Conservation (phyloP, 75 land plant genomes). For the Pinus taeda region DNA sequence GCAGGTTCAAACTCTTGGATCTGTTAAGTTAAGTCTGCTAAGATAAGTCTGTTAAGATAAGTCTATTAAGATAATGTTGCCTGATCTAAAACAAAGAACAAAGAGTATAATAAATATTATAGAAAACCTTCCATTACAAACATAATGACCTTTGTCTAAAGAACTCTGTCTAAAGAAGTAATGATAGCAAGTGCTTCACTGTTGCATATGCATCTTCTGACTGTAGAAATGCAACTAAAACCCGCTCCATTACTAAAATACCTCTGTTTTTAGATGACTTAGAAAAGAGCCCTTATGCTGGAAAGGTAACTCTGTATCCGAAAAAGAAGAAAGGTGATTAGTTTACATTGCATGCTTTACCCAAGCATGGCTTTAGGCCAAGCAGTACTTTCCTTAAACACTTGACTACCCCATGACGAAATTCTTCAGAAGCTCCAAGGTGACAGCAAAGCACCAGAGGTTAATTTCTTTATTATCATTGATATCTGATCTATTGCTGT, state of each 20-base stretch:
- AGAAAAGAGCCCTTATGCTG: background rate
- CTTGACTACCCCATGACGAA: slow-evolving; percentile 79
- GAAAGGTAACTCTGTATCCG: background rate
- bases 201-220: slow-evolving; percentile 73
- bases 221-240: slow-evolving; percentile 66
- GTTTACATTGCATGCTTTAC: slow-evolving; percentile 56
- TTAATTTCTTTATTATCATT: slow-evolving; percentile 69
- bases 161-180: slow-evolving; percentile 54
- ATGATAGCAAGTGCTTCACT: slow-evolving; percentile 87
- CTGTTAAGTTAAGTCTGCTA: no score
- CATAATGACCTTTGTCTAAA: slow-evolving; percentile 16
- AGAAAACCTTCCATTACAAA: no score
- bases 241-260: slow-evolving; percentile 32
- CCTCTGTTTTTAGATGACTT: background rate
- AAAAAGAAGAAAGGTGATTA: slow-evolving; percentile 29
- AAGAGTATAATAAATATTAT: no score
- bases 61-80: no score
- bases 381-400: slow-evolving; percentile 64
- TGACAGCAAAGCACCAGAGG: slow-evolving; percentile 75
- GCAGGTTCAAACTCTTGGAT: no score
- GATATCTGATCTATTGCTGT: slow-evolving; percentile 44
- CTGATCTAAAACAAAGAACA: no score
- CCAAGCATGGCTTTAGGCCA: slow-evolving; percentile 42
- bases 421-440: slow-evolving; percentile 93
- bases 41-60: no score